Evolutionary conservation across 177 flowering plant species (phyloP).

Genomic region (Vitis hybrid): DNA sequence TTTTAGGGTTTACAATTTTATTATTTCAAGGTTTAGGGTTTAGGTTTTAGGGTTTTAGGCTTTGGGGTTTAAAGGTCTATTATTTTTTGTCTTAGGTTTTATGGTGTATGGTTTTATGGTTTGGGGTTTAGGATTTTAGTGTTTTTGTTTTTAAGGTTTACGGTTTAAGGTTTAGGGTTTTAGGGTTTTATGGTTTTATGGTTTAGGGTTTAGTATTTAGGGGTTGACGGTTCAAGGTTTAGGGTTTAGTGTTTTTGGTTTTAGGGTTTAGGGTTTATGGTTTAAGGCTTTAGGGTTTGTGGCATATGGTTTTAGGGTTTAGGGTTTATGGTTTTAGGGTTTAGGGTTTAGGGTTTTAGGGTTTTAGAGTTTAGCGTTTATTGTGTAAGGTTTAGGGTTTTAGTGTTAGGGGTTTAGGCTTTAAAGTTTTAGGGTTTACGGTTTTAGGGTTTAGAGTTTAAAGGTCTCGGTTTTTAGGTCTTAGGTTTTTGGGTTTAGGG

Average conservation of each 20-base stretch:
- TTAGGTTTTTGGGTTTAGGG: too few species aligned
- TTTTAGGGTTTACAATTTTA: too few species aligned
- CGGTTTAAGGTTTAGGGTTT: slow-evolving; percentile 3
- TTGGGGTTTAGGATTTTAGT: neutral
- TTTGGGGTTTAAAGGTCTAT: neutral
- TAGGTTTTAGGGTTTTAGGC: neutral
- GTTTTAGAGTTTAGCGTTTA: neutral
- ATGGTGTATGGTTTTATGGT: neutral
- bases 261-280: slow-evolving; percentile 1
- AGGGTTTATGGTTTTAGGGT: slow-evolving; percentile 6
- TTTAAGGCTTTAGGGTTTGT: neutral
- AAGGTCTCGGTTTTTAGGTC: too few species aligned
- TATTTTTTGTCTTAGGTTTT: neutral
- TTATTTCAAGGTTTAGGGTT: neutral
- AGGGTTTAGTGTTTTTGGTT: neutral
- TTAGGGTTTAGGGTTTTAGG: slow-evolving; percentile 5
- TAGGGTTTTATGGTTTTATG: neutral
- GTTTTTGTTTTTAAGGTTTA: too few species aligned
- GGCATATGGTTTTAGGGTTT: neutral
- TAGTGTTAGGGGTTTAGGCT: too few species aligned
- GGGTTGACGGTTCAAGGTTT: too few species aligned
- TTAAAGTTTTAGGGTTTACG: too few species aligned
- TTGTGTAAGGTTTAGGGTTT: too few species aligned
- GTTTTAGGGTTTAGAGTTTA: too few species aligned
- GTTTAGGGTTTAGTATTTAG: too few species aligned